Percentiles rank a stretch among this genome's conserved stretches.
Evolutionary conservation across 2,329 filamentous ascomycete species (phyloP).

Genomic region (Aspergillus ruber): DNA sequence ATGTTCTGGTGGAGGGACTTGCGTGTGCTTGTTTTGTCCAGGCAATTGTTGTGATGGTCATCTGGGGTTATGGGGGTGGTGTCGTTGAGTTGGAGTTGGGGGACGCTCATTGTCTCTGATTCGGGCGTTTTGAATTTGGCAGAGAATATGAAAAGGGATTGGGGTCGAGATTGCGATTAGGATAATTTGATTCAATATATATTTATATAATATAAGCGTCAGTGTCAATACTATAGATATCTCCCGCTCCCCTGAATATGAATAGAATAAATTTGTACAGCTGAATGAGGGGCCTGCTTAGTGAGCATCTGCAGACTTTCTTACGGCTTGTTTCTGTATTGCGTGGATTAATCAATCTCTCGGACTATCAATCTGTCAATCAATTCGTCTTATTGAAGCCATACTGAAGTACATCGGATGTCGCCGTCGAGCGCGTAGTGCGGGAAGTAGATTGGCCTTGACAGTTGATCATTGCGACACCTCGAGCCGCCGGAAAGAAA

Average conservation of each 20-base stretch:
- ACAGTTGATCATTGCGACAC: background rate
- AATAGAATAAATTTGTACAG: background rate
- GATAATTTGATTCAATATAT: background rate
- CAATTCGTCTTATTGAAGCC: background rate
- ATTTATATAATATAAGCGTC: background rate
- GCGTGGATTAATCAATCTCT: background rate
- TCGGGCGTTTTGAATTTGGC: no score
- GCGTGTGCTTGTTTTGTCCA: slow-evolving; percentile 15
- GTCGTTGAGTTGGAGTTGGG: slow-evolving; percentile 16
- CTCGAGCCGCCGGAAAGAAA: background rate
- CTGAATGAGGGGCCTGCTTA: background rate
- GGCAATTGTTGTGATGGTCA: slow-evolving; percentile 4
- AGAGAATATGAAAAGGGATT: background rate
- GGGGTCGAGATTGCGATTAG: background rate
- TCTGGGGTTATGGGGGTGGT: slow-evolving; percentile 11
- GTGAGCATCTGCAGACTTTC: background rate
- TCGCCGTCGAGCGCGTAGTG: background rate
- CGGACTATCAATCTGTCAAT: background rate
- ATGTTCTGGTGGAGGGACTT: slow-evolving; percentile 39
- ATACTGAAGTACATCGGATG: background rate
- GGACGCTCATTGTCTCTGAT: slow-evolving; percentile 13
- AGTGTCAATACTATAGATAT: background rate
- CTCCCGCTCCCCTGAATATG: background rate
- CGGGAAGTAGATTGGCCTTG: background rate
- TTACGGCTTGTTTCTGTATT: background rate